phyloP scores from a whole-genome alignment of 495 filamentous ascomycete species.

The Podospora sp. region DNA sequence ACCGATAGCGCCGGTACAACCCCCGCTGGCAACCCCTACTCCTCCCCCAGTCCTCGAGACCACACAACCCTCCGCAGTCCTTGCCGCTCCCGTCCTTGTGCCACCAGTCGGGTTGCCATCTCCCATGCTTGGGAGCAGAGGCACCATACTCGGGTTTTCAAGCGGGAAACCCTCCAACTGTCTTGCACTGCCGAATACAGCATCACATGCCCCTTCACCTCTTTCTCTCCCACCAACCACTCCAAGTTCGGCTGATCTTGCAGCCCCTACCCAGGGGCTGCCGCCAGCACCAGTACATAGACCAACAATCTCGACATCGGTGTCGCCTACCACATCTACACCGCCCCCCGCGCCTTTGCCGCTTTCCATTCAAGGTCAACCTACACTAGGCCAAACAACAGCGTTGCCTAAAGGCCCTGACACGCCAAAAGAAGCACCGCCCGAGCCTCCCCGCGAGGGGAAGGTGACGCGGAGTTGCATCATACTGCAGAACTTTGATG shows the following conservation, averaged over 20 bases:
- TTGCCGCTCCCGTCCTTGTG: slow-evolving; percentile 46
- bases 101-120: slow-evolving; percentile 30
- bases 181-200: slow-evolving; percentile 49
- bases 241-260: slow-evolving; percentile 11
- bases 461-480: slow-evolving; percentile 54
- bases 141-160: slow-evolving; percentile 28
- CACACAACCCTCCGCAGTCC: slow-evolving; percentile 40
- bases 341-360: slow-evolving; percentile 13
- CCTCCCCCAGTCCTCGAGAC: slow-evolving; percentile 34
- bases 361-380: slow-evolving; percentile 16
- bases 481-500: slow-evolving; percentile 60
- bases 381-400: slow-evolving; percentile 19
- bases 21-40: slow-evolving; percentile 33
- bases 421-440: slow-evolving; percentile 27
- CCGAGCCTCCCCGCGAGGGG: slow-evolving; percentile 32
- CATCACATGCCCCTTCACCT: slow-evolving; percentile 42
- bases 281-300: not conserved
- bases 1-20: slow-evolving; percentile 13
- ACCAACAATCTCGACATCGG: slow-evolving; percentile 12
- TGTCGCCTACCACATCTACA: not conserved
- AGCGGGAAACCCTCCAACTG: slow-evolving; percentile 35
- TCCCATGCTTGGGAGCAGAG: slow-evolving; percentile 30
- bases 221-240: slow-evolving; percentile 35
- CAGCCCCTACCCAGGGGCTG: slow-evolving; percentile 16
- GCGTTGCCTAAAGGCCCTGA: slow-evolving; percentile 21